Evolutionary conservation across 73 alveolate species (phyloP).

Genomic region (Tetrahymena thermophila): DNA sequence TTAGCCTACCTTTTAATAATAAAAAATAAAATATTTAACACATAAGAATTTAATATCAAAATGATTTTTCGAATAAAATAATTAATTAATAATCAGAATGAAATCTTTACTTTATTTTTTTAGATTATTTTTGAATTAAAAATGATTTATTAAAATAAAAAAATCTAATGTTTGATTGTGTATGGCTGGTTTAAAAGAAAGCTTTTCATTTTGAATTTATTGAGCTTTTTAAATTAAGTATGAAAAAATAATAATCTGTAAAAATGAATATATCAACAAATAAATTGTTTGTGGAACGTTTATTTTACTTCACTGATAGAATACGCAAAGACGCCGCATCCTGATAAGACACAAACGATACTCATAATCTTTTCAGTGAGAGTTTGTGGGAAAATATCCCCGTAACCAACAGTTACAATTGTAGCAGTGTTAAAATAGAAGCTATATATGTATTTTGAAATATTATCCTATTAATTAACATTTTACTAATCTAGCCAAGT

Average conservation of each 20-base stretch:
- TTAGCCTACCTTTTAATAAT: background rate
- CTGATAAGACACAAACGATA: constrained; percentile 32
- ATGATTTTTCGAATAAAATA: too few species aligned
- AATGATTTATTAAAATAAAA: too few species aligned
- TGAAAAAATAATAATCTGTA: background rate
- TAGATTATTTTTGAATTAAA: too few species aligned
- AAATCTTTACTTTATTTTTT: too few species aligned
- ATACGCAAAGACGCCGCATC: constrained; percentile 59
- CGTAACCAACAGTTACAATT: constrained; percentile 76
- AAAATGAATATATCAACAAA: too few species aligned
- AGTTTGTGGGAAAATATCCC: constrained; percentile 58
- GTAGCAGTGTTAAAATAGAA: constrained; percentile 63
- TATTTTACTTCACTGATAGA: constrained; percentile 7
- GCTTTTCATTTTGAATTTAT: too few species aligned
- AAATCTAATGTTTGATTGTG: too few species aligned
- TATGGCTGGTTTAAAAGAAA: too few species aligned
- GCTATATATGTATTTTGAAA: constrained; percentile 39
- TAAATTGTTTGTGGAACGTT: too few species aligned
- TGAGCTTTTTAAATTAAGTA: too few species aligned
- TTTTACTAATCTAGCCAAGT: background rate
- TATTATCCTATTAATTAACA: background rate
- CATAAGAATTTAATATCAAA: too few species aligned
- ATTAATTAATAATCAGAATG: too few species aligned
- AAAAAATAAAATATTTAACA: background rate
- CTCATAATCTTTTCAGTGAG: constrained; percentile 49